Conservation (phyloP, 176 grass and related monocot species). For the Eleusine coracana region DNA sequence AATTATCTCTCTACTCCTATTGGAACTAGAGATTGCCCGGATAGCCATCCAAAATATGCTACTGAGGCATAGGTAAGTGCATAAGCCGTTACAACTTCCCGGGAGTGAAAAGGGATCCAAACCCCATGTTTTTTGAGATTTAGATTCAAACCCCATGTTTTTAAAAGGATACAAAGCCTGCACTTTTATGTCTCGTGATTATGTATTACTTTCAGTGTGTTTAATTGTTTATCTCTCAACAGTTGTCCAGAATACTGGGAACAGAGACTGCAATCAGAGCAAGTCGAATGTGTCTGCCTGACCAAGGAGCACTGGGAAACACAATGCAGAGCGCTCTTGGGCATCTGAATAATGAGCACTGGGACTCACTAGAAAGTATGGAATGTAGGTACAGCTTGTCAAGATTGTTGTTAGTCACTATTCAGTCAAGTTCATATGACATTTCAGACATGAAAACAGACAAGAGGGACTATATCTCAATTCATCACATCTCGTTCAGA, state of each 20-base stretch:
- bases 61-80: conserved; percentile 10
- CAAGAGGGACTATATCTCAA: too few species aligned
- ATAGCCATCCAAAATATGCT: not conserved
- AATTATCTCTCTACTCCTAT: too few species aligned
- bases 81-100: not conserved
- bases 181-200: not conserved
- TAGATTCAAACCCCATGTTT: too few species aligned
- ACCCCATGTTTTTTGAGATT: too few species aligned
- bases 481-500: not conserved
- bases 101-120: not conserved
- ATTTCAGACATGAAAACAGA: too few species aligned
- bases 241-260: conserved; percentile 89
- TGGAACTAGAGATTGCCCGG: too few species aligned
- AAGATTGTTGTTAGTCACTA: not conserved
- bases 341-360: conserved; percentile 38
- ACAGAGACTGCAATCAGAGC: conserved; percentile 55
- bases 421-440: not conserved
- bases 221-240: not conserved
- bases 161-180: not conserved
- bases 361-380: not conserved
- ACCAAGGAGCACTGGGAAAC: conserved; percentile 80
- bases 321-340: conserved; percentile 66
- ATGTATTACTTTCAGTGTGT: too few species aligned
- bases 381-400: not conserved
- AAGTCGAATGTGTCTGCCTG: conserved; percentile 66